A percentile compares a stretch with the other conserved stretches of the same genome.
Conservation (phyloP, 1,139 yeast genomes). For the Saccharomyces hybrid region DNA sequence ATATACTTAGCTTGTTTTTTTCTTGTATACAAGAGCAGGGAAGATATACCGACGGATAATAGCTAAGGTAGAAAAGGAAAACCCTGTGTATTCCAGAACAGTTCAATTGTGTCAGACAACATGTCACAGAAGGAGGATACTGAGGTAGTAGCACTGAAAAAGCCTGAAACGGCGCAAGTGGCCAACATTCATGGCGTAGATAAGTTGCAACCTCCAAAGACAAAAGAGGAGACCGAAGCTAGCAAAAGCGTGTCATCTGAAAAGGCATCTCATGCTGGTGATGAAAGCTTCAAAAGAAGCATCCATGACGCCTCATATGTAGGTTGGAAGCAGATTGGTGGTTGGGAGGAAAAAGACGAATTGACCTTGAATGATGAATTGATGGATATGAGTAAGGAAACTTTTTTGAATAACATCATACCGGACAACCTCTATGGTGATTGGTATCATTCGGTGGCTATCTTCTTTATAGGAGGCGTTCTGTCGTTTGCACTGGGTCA, state of each 20-base stretch:
- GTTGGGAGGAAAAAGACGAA: constrained; percentile 63
- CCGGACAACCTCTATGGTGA: constrained; percentile 80
- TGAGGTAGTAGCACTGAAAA: not conserved
- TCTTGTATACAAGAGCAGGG: not conserved
- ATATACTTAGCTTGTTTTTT: not conserved
- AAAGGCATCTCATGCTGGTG: constrained; percentile 25
- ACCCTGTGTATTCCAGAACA: not conserved
- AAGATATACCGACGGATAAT: not conserved
- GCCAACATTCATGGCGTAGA: not conserved
- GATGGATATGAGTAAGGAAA: constrained; percentile 56
- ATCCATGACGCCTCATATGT: constrained; percentile 55
- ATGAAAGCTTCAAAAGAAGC: constrained; percentile 37
- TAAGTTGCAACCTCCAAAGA: not conserved
- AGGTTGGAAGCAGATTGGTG: constrained; percentile 96
- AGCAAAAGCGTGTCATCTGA: not conserved
- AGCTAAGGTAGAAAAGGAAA: not conserved
- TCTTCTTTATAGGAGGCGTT: constrained; percentile 55
- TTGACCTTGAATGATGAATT: constrained; percentile 63
- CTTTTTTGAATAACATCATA: constrained; percentile 61
- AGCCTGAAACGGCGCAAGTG: not conserved
- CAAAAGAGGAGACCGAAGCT: not conserved
- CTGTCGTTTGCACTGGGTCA: constrained; percentile 75
- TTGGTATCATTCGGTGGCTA: constrained; percentile 89
- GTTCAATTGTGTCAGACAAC: not conserved
- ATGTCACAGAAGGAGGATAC: not conserved